Percentiles rank a stretch among this genome's conserved stretches.
Evolutionary conservation across 768 basidiomycete genomes (phyloP).

Genomic region (Tulasnella sp.): DNA sequence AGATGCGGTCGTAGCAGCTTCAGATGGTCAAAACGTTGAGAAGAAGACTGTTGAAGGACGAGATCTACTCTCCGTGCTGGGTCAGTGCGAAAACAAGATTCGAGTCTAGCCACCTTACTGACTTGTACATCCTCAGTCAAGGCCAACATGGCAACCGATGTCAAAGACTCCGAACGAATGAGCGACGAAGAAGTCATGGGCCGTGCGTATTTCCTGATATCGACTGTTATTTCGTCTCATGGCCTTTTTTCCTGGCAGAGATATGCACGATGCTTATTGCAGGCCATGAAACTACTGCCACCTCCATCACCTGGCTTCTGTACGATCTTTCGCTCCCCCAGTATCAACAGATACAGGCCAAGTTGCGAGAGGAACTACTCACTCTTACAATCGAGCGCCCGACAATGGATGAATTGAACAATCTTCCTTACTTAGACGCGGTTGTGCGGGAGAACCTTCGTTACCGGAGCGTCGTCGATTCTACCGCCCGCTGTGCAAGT

Average conservation of each 20-base stretch:
- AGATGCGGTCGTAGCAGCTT: conserved; percentile 1
- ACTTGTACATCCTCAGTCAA: conserved; percentile 39
- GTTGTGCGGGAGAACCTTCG: conserved; percentile 39
- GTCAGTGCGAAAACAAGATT: background rate
- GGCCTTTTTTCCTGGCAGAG: conserved; percentile 47
- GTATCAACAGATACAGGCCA: conserved; percentile 54
- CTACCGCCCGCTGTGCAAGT: conserved; percentile 8
- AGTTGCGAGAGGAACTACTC: conserved; percentile 63
- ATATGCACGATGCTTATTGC: conserved; percentile 64
- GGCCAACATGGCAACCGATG: conserved; percentile 46
- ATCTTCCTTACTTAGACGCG: conserved; percentile 43
- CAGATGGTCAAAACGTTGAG: background rate
- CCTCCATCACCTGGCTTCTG: conserved; percentile 61
- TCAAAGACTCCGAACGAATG: conserved; percentile 42
- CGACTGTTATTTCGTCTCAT: background rate
- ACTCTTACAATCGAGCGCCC: conserved; percentile 36
- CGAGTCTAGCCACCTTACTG: background rate
- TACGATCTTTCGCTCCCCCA: conserved; percentile 53
- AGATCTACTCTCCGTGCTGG: conserved; percentile 17
- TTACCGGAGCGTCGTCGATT: conserved; percentile 19
- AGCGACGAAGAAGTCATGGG: conserved; percentile 45
- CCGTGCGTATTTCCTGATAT: conserved; percentile 35
- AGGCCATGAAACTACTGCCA: conserved; percentile 60
- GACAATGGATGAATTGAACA: conserved; percentile 40
- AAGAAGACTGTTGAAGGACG: conserved; percentile 10